Evolutionary conservation across 2,329 filamentous ascomycete species (phyloP).

Genomic region (Neonectria hederae): DNA sequence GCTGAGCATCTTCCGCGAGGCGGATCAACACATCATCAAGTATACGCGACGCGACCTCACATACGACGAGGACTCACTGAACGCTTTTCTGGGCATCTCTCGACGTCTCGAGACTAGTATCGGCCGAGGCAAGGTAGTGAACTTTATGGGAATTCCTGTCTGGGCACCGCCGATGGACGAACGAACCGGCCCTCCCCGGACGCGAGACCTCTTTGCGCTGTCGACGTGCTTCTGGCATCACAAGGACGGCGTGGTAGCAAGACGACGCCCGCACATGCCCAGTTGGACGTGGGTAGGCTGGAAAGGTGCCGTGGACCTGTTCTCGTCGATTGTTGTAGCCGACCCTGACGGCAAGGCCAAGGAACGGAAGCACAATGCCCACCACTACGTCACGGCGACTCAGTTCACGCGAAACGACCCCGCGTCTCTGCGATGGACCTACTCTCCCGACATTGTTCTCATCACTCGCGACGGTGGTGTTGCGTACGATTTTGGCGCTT

Average conservation of each 20-base stretch:
- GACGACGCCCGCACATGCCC: constrained; percentile 45
- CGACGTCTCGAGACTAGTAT: constrained; percentile 44
- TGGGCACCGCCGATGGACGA: constrained; percentile 40
- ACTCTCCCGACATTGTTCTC: constrained; percentile 46
- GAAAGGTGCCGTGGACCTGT: constrained; percentile 47
- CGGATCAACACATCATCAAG: constrained; percentile 46
- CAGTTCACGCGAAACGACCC: constrained; percentile 47
- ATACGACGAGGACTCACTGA: constrained; percentile 46
- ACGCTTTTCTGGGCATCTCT: constrained; percentile 46
- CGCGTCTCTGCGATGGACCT: constrained; percentile 46
- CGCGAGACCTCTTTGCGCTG: constrained; percentile 47
- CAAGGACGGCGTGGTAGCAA: constrained; percentile 37
- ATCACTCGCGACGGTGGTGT: constrained; percentile 43
- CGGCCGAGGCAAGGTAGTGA: constrained; percentile 43
- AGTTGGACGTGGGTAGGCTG: constrained; percentile 52
- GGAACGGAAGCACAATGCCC: constrained; percentile 46
- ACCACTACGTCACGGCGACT: constrained; percentile 49
- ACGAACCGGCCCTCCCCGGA: constrained; percentile 38
- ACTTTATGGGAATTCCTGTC: constrained; percentile 46
- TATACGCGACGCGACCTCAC: constrained; percentile 45
- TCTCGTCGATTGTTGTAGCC: constrained; percentile 46
- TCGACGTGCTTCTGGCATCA: constrained; percentile 52
- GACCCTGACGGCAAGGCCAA: constrained; percentile 43
- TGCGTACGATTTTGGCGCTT: constrained; percentile 46
- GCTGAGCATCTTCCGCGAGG: constrained; percentile 49